Percentiles rank a stretch among this genome's conserved stretches.
Evolutionary conservation across 176 grass and related monocot genomes (phyloP).

Genomic region (Oryza longistaminata): DNA sequence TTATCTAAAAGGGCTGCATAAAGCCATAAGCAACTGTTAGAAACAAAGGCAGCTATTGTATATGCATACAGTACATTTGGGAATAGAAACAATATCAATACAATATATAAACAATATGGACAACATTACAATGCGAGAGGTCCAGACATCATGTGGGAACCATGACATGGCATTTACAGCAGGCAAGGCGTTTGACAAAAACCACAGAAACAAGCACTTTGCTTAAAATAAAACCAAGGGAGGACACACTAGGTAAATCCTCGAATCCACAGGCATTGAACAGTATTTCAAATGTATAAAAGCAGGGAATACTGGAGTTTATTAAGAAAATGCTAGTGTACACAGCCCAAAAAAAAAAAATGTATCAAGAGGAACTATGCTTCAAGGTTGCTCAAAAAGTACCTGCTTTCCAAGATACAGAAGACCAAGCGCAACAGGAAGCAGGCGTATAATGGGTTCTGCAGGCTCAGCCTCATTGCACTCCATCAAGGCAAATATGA

Average conservation of each 20-base stretch:
- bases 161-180: neutral
- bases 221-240: neutral
- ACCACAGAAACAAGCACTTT: neutral
- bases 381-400: slow-evolving; percentile 21
- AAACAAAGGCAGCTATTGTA: neutral
- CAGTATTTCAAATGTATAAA: neutral
- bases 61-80: slow-evolving; percentile 6
- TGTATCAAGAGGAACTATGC: neutral
- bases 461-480: slow-evolving; percentile 75
- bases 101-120: neutral
- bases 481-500: slow-evolving; percentile 94
- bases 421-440: slow-evolving; percentile 93
- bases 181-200: neutral
- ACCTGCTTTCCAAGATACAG: slow-evolving; percentile 99
- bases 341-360: neutral
- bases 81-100: neutral
- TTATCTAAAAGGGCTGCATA: slow-evolving; percentile 4
- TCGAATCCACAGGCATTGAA: slow-evolving; percentile 24
- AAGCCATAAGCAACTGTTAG: neutral
- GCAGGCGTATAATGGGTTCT: slow-evolving; percentile 77
- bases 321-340: neutral
- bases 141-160: neutral
- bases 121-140: neutral
- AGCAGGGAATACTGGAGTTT: neutral
- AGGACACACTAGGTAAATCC: neutral